A percentile compares a stretch with the other conserved stretches of the same genome.
phyloP scores from a whole-genome alignment of 2,329 filamentous ascomycete species.

The Raffaelea ambrosiae region DNA sequence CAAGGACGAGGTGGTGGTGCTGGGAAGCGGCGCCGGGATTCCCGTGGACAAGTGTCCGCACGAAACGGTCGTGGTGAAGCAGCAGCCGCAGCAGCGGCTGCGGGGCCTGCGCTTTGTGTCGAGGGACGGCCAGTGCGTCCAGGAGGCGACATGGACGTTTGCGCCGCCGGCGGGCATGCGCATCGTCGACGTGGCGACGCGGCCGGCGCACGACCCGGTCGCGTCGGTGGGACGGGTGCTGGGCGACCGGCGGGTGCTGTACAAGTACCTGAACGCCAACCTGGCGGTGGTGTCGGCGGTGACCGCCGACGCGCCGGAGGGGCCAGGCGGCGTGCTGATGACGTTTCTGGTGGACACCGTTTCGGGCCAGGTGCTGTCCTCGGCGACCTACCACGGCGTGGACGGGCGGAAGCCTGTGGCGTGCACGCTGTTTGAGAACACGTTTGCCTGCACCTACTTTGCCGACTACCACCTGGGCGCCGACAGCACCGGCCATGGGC shows the following conservation, averaged over 20 bases:
- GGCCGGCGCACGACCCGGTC: constrained; percentile 72
- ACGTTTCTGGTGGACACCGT: constrained; percentile 80
- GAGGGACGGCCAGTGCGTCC: constrained; percentile 30
- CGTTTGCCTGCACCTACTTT: constrained; percentile 81
- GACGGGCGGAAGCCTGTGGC: constrained; percentile 66
- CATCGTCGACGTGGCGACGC: constrained; percentile 59
- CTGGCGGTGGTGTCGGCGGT: constrained; percentile 66
- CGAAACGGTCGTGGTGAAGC: constrained; percentile 46
- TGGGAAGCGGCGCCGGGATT: constrained; percentile 21
- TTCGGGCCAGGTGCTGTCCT: constrained; percentile 71
- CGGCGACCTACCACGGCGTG: constrained; percentile 61
- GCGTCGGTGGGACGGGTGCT: constrained; percentile 93
- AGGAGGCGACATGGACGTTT: constrained; percentile 64
- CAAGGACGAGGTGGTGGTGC: no score
- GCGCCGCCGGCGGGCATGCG: constrained; percentile 55
- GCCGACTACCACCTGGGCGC: constrained; percentile 46
- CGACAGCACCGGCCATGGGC: constrained; percentile 34
- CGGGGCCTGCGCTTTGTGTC: constrained; percentile 46
- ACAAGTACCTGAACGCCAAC: constrained; percentile 95
- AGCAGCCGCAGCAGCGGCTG: constrained; percentile 34
- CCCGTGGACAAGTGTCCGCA: constrained; percentile 37
- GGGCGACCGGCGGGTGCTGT: constrained; percentile 83
- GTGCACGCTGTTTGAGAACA: constrained; percentile 84
- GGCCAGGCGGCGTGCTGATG: constrained; percentile 42
- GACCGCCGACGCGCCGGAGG: constrained; percentile 39